A percentile compares a stretch with the other conserved stretches of the same genome.
phyloP scores from a whole-genome alignment of 2,329 filamentous ascomycete species.

The Neocucurbitaria cava region DNA sequence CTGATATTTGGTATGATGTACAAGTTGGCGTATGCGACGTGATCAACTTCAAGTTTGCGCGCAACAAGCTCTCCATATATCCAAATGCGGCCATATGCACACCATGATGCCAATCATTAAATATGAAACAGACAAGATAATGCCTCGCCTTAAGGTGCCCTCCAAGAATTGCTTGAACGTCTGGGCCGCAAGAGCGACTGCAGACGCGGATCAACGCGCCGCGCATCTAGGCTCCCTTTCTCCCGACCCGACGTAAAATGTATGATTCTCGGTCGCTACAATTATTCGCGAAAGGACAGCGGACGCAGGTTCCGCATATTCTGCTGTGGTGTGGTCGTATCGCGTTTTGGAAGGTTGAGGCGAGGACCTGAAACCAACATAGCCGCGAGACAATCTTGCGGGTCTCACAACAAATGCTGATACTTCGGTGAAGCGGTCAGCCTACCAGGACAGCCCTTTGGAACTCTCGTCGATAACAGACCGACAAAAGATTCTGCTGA shows the following conservation, averaged over 20 bases:
- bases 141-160: constrained; percentile 23
- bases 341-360: constrained; percentile 14
- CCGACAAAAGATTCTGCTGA: not conserved
- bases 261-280: constrained; percentile 7
- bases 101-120: constrained; percentile 14
- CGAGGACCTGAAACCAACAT: constrained; percentile 22
- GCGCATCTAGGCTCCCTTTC: constrained; percentile 6
- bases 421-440: constrained; percentile 23
- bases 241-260: not conserved
- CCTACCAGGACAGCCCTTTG: not conserved
- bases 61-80: constrained; percentile 27
- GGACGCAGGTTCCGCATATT: constrained; percentile 22
- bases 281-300: constrained; percentile 10
- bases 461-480: not conserved
- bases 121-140: constrained; percentile 35
- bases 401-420: constrained; percentile 27
- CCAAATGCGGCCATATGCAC: not conserved
- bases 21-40: not conserved
- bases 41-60: not conserved
- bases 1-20: not conserved
- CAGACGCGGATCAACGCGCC: constrained; percentile 22
- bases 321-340: constrained; percentile 5
- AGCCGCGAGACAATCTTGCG: constrained; percentile 15
- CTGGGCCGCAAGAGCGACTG: constrained; percentile 21
- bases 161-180: constrained; percentile 23